Conservation (phyloP, 2,329 filamentous ascomycete species). For the Fusarium sp. region DNA sequence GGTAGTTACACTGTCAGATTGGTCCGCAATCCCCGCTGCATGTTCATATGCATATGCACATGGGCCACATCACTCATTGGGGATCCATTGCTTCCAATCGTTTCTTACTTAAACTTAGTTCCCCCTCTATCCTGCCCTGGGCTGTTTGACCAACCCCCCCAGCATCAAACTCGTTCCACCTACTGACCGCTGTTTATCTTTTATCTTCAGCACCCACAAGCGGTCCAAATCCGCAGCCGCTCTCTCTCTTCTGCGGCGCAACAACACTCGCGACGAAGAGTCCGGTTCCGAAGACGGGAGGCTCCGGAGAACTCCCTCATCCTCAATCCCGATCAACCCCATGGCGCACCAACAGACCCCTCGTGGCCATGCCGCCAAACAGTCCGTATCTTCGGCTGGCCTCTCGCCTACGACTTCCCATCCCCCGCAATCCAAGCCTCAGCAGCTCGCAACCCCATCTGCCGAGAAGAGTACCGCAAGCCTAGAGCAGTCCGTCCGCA, state of each 20-base stretch:
- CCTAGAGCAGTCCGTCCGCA: constrained; percentile 93
- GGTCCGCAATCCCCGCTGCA: constrained; percentile 27
- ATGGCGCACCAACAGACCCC: constrained; percentile 55
- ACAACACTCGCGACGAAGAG: constrained; percentile 64
- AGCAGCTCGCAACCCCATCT: constrained; percentile 50
- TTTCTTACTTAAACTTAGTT: constrained; percentile 38
- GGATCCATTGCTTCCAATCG: constrained; percentile 11
- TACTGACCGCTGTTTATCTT: constrained; percentile 50
- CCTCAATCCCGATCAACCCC: constrained; percentile 52
- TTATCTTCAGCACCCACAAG: constrained; percentile 58
- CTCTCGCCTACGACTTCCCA: constrained; percentile 59
- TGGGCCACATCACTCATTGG: constrained; percentile 40
- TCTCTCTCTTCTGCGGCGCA: constrained; percentile 67
- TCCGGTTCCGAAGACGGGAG: constrained; percentile 67
- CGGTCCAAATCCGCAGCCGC: constrained; percentile 67
- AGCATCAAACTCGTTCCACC: constrained; percentile 47
- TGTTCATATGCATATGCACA: constrained; percentile 34
- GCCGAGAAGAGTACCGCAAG: constrained; percentile 63
- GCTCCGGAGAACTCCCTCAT: constrained; percentile 52
- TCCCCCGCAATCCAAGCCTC: constrained; percentile 42
- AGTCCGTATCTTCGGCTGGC: constrained; percentile 59
- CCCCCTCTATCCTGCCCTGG: constrained; percentile 25
- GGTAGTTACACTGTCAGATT: constrained; percentile 11
- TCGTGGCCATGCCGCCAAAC: constrained; percentile 62
- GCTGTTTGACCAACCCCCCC: constrained; percentile 33